Conservation (phyloP, 148 eudicot species). For the Amaranthus cruentus region DNA sequence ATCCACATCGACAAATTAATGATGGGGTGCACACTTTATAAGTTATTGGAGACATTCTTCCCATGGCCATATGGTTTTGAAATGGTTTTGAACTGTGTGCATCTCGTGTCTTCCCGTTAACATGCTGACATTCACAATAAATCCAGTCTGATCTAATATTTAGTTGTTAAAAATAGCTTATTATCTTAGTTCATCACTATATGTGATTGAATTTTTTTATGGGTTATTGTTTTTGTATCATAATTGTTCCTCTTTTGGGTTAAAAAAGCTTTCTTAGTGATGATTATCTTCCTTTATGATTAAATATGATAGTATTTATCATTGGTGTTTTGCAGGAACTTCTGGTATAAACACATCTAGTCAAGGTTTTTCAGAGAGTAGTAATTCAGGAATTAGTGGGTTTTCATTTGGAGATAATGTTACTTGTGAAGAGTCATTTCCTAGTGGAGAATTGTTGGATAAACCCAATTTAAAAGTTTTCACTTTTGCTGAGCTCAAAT, state of each 20-base stretch:
- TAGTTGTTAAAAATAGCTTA: too few species aligned
- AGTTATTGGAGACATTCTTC: too few species aligned
- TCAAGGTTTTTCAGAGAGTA: constrained; percentile 37
- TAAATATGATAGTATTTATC: background rate
- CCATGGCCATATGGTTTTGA: too few species aligned
- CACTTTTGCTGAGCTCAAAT: constrained; percentile 57
- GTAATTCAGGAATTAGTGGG: constrained; percentile 41
- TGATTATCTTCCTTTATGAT: background rate
- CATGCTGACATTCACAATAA: too few species aligned
- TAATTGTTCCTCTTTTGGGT: background rate
- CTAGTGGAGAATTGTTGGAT: constrained; percentile 30
- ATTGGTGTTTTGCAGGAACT: constrained; percentile 28
- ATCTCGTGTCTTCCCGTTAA: too few species aligned
- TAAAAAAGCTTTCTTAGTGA: background rate
- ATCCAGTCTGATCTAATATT: too few species aligned
- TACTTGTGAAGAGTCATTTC: constrained; percentile 31
- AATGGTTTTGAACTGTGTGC: too few species aligned
- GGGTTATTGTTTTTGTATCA: background rate
- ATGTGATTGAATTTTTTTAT: background rate
- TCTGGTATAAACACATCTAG: constrained; percentile 31
- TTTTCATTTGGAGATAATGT: constrained; percentile 36
- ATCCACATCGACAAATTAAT: too few species aligned
- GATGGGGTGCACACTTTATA: too few species aligned
- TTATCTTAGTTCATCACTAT: too few species aligned
- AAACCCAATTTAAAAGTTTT: constrained; percentile 50